Evolutionary conservation across 2,329 filamentous ascomycete genomes (phyloP), one percentile per base, ranked within the genome.

Genomic region (Pseudocercospora ulei): DNA sequence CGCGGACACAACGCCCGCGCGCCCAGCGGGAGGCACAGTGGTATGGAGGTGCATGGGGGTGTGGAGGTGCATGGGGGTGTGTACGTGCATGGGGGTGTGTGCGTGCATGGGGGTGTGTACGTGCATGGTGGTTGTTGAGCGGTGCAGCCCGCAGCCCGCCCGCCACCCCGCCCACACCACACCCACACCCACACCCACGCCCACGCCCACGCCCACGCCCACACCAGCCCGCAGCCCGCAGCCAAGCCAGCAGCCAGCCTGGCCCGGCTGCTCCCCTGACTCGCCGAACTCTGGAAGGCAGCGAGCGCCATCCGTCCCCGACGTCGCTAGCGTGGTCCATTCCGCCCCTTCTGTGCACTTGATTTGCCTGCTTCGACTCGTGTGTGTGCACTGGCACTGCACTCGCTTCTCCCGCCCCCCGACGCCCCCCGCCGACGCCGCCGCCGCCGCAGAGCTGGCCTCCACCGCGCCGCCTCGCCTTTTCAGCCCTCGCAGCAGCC

Each of bases 241-340:
- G 17, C 20, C 33, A 35, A 35, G 33, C 24, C 22, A 35, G 24
- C 33, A 18, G 9, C 33, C 16, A n/a, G 22, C 5, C 22, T 35
- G 33, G 24, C 24, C 33, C 16, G 34, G 27, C 38, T 38, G 25
- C 18, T 36, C 25, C 29, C 13, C 23, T 34, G 27, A 17, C 27
- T 33, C 18, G 16, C 25, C 8, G 23, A 37, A 19, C 35, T 38
- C 11, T 19, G 37, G 23, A 18, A 19, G 26, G 12, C 39, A 38
- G 42, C 38, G 38, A 41, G 38, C n/a, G 43, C 28, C 29, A 44
- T 33, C 42, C 37, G 38, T 12, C 22, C 26, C 35, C 38, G 31
- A 36, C 38, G 37, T 31, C 37, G 26, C 34, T 38, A 33, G 27
- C 27, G 24, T 31, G 11, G 16, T 18, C 11, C 7, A 14, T 39